A percentile compares a stretch with the other conserved stretches of the same genome.
phyloP scores from a whole-genome alignment of 768 basidiomycete species.

The Ramaria sp. region DNA sequence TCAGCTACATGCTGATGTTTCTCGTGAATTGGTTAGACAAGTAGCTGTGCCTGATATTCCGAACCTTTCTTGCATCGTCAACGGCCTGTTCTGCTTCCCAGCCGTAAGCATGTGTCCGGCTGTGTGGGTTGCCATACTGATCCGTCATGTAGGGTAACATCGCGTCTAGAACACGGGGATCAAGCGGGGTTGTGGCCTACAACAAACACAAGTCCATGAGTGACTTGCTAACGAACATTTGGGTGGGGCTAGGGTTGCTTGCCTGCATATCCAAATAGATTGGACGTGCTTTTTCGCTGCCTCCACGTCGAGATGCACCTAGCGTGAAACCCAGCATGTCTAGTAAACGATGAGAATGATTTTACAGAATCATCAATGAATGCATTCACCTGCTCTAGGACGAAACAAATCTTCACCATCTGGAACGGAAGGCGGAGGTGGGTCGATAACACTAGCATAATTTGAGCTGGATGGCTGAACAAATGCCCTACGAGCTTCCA shows the following conservation, averaged over 20 bases:
- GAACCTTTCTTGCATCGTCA: slow-evolving; percentile 80
- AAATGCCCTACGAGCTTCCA: slow-evolving; percentile 39
- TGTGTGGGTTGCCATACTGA: slow-evolving; percentile 96
- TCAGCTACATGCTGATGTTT: slow-evolving; percentile 68
- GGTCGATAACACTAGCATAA: slow-evolving; percentile 72
- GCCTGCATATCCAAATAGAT: slow-evolving; percentile 99
- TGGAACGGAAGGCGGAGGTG: slow-evolving; percentile 45
- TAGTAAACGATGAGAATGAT: slow-evolving; percentile 19
- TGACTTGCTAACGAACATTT: not conserved
- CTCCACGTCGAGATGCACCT: slow-evolving; percentile 49
- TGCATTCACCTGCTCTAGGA: slow-evolving; percentile 50
- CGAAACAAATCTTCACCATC: slow-evolving; percentile 54
- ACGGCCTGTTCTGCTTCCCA: slow-evolving; percentile 98
- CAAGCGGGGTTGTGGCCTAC: slow-evolving; percentile 94
- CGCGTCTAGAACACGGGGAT: slow-evolving; percentile 91
- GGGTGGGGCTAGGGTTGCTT: slow-evolving; percentile 15
- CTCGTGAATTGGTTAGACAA: not conserved
- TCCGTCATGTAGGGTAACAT: slow-evolving; percentile 96
- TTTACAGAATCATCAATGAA: not conserved
- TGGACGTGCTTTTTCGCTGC: slow-evolving; percentile 58
- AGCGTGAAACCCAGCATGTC: slow-evolving; percentile 89
- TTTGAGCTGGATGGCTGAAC: slow-evolving; percentile 79
- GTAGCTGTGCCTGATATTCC: not conserved
- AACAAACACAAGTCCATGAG: slow-evolving; percentile 1
- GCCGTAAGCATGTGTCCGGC: slow-evolving; percentile 96